Evolutionary conservation across 805 yeast species (phyloP), one percentile per base, ranked within the genome.

Genomic region (Candida michaelii): DNA sequence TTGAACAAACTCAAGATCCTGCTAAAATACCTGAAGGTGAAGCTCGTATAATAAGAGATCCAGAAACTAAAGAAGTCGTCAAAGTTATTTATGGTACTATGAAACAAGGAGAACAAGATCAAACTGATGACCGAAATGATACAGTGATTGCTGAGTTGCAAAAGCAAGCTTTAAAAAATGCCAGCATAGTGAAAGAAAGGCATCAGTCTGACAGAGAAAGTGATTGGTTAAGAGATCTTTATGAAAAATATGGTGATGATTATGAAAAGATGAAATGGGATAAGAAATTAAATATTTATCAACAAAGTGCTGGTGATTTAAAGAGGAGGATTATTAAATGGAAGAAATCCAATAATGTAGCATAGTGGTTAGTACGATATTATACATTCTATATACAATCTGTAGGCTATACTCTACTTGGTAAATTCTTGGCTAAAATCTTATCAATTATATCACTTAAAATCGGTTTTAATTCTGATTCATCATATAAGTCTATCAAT

Each of bases 181-280:
- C 67, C 77, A 89, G 3, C 51, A 62, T 69, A 8, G 73, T 64
- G 27, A 72, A 63, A 40, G 83, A 73, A 43, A 76, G 85, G 54
- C 63, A 62, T 15, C 85, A 79, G 52, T 78, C 88, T 47, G 83
- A 75, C 31, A 70, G 96, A 53, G 98, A 93, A 62, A 65, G 63
- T 34, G 84, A 76, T 25, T 89, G 96, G 95, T 62, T 87, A 31
- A 64, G 60, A 36, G 63, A 63, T 17, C 69, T 93, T 30, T 74
- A 82, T 46, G 79, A 77, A 15, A 89, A 88, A 60, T 81, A 93
- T 57, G 97, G 97, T 13, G 95, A 89, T 51, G 84, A 93, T 60
- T 89, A 82, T 59, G 83, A 76, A 36, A 86, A 82, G 54, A 93
- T 93, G 99, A 84, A 80, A 60, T 85, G 95, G 86, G 99, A 93